Percentiles rank a stretch among this genome's conserved stretches.
Conservation (phyloP, 140 eudicot species). For the Cichorium intybus region DNA sequence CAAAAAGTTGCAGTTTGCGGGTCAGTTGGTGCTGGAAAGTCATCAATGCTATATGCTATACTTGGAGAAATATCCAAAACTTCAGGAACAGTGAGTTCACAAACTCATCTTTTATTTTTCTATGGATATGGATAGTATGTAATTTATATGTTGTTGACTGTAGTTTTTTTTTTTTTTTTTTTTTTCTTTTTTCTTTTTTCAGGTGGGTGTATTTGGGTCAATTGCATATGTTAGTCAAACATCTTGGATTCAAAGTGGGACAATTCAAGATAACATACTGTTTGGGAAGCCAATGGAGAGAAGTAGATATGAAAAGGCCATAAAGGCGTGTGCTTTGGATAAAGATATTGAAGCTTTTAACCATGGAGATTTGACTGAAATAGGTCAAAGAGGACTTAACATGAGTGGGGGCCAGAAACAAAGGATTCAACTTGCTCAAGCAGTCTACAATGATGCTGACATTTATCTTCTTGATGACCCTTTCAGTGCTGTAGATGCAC, state of each 20-base stretch:
- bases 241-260: slow-evolving; percentile 75
- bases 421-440: slow-evolving; percentile 73
- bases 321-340: slow-evolving; percentile 53
- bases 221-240: slow-evolving; percentile 66
- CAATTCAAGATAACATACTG: slow-evolving; percentile 57
- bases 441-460: slow-evolving; percentile 63
- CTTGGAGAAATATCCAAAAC: no score
- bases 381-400: slow-evolving; percentile 71
- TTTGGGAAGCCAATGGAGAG: slow-evolving; percentile 56
- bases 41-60: no score
- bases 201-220: slow-evolving; percentile 50
- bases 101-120: not conserved
- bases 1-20: slow-evolving; percentile 60
- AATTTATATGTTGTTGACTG: not conserved
- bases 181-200: not conserved
- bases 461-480: slow-evolving; percentile 78
- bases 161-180: no score
- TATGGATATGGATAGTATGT: no score
- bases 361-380: slow-evolving; percentile 67
- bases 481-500: slow-evolving; percentile 73
- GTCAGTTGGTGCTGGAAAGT: no score
- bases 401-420: slow-evolving; percentile 81
- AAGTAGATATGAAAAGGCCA: slow-evolving; percentile 45
- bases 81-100: no score
- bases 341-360: slow-evolving; percentile 53